A percentile compares a stretch with the other conserved stretches of the same genome.
These are phyloP conservation scores for Fusarium penzigii DNA, from an alignment of 2,329 filamentous ascomycete species.

Conservation along the genomic window DNA sequence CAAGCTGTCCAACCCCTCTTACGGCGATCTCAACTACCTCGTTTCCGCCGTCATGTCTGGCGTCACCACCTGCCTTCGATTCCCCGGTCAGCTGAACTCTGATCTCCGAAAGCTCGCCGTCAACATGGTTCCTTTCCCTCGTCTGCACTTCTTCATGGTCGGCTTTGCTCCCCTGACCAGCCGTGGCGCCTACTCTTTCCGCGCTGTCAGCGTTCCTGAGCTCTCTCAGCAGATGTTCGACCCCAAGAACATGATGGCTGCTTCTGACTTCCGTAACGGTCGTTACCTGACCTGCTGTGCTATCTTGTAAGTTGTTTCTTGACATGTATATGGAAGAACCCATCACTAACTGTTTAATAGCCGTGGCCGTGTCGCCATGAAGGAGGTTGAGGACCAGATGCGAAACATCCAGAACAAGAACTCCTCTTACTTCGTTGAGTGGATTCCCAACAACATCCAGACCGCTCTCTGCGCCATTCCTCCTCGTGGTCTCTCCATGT, in stretches of 20 bases:
- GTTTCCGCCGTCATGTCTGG: conserved; percentile 99
- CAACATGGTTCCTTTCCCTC: conserved; percentile 99
- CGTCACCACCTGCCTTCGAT: conserved; percentile 97
- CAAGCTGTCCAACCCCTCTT: conserved; percentile 97
- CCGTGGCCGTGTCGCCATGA: conserved; percentile 99
- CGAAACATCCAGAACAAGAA: conserved; percentile 99
- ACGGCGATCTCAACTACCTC: conserved; percentile 98
- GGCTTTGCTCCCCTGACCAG: conserved; percentile 98
- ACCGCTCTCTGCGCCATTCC: conserved; percentile 99
- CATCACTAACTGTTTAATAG: conserved; percentile 39
- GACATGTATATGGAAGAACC: neutral
- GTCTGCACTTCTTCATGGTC: conserved; percentile 99
- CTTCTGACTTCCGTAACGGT: conserved; percentile 99
- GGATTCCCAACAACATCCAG: conserved; percentile 99
- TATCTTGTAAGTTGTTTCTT: conserved; percentile 71
- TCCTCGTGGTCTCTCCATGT: conserved; percentile 98
- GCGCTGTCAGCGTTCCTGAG: conserved; percentile 94
- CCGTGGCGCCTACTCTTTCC: conserved; percentile 84
- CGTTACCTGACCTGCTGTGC: conserved; percentile 99
- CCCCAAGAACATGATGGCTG: conserved; percentile 99
- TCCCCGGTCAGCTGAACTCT: conserved; percentile 99
- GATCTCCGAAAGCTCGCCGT: conserved; percentile 99
- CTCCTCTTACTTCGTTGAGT: conserved; percentile 98
- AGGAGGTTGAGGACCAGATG: conserved; percentile 99
- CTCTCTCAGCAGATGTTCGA: conserved; percentile 99